Base-by-base conservation (phyloP, 768 basidiomycete species). In the Ramaria sp. region DNA sequence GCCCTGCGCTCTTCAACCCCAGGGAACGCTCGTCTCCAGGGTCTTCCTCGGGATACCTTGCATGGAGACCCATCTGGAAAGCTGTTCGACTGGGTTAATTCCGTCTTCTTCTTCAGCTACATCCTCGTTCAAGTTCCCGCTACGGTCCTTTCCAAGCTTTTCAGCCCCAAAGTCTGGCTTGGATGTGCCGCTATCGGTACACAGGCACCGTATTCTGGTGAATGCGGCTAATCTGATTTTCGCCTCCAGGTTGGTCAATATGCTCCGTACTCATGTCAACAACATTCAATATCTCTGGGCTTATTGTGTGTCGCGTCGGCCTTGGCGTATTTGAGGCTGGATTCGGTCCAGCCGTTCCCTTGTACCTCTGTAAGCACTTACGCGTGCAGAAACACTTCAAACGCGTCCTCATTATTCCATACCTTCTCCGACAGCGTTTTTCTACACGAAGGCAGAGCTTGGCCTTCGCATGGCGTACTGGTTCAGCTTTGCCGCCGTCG, bases 401-500 rank as follows among this genome's bases (percentile, higher is more conserved):
- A 13, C 12, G 20, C 38, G 20, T 7, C 15, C 31, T 24, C 19
- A 17, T 56, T 12, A 47, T 31, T 4, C 39, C n/a, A 27, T 37
- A 22, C 38, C 45, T 45, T 1, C 5, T 27, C 27, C 31, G 10
- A 10, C 60, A 89, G 87, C 87, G 0, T 76, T 86, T 58, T 90
- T 85, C 65, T 90, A 90, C 64, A 90, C 87, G 0, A 84, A 80
- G 63, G 62, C 73, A 4, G 88, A 90, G 64, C 75, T 90, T 62
- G 88, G 88, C 30, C 68, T 86, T 49, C 79, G 88, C 46, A 78
- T 85, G 77, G 86, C 85, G 1, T 80, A 86, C 63, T 89, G 86
- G 84, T 91, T 89, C 59, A 85, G 84, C 9, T 91, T 89, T 64
- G 87, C 88, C 4, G 87, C 88, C 2, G 80, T 88, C 4, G 86